Evolutionary conservation across 306 rosid genomes (phyloP), one percentile per base, ranked within the genome.

Genomic region (Pachyrhizus erosus): DNA sequence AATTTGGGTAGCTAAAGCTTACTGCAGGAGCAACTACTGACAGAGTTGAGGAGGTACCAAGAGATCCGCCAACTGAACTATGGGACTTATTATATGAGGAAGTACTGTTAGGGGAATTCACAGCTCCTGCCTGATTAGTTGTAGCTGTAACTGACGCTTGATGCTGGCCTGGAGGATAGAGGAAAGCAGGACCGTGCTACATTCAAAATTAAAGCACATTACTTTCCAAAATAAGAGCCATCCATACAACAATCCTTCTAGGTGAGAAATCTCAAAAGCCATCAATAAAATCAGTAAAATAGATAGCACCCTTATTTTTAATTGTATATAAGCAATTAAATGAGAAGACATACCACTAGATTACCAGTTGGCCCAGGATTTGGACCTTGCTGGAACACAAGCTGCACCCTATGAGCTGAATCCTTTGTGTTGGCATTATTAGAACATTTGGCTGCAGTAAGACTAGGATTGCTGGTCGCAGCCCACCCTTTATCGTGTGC

Each of bases 141-240:
- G 84, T 60, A 78, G 84, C 61, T 54, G 86, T 66, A 42, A 52
- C 78, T 49, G 90, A 9, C 58, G 88, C 61, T 85, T 87, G 93
- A 85, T 89, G 86, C 82, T 90, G 89, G 17, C 78, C 78, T 43
- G 79, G 52, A 62, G 94, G 77, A 80, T 82, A 80, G 21, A 76
- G 29, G 74, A 80, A 85, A 72, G 89, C 84, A 67, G 90, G 79
- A 70, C 79, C 93, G 55, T 83, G 84, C 94, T 89, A 70, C 90
- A 89, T 75, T 73, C 49, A 83, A 86, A 78, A 70, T 46, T 69
- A 82, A 58, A 78, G 62, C 39, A 29, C 14, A 52, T 80, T 51
- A 75, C 48, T 78, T 73, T 33, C 39, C 65, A 34, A 68, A 40
- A 15, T 64, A 64, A 37, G 39, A 76, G 13, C 58, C 20, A 71